Conservation (phyloP, 140 eudicot genomes). For the Anethum foeniculum region DNA sequence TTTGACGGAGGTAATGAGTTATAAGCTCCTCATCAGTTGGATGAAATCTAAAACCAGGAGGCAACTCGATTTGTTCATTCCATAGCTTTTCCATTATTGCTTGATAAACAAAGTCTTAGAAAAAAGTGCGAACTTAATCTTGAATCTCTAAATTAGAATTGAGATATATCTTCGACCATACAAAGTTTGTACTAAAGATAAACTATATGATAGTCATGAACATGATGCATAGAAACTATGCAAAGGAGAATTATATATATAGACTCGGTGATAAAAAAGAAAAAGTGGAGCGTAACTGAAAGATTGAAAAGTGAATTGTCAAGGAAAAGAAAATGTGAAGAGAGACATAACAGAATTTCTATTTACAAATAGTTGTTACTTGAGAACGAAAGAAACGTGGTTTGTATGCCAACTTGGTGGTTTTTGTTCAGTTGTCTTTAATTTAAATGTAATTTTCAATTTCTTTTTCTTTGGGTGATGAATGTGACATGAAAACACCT, state of each 20-base stretch:
- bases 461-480: not conserved
- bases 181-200: not conserved
- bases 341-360: constrained; percentile 23
- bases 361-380: constrained; percentile 43
- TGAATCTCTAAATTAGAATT: not conserved
- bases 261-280: not conserved
- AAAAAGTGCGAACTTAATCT: not conserved
- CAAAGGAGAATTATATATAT: not conserved
- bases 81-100: constrained; percentile 32
- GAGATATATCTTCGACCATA: not conserved
- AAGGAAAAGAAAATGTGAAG: constrained; percentile 4
- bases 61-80: constrained; percentile 57
- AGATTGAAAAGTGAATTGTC: constrained; percentile 15
- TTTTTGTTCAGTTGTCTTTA: constrained; percentile 17
- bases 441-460: not conserved
- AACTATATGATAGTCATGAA: not conserved
- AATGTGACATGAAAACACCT: not conserved
- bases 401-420: constrained; percentile 34
- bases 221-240: not conserved
- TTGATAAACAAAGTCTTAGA: not conserved
- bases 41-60: constrained; percentile 88
- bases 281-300: constrained; percentile 21
- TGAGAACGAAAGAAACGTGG: constrained; percentile 56
- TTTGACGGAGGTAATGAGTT: constrained; percentile 61
- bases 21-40: constrained; percentile 92